Conservation (phyloP, 1,284 basidiomycete genomes). For the Apiotrichum brassicae region DNA sequence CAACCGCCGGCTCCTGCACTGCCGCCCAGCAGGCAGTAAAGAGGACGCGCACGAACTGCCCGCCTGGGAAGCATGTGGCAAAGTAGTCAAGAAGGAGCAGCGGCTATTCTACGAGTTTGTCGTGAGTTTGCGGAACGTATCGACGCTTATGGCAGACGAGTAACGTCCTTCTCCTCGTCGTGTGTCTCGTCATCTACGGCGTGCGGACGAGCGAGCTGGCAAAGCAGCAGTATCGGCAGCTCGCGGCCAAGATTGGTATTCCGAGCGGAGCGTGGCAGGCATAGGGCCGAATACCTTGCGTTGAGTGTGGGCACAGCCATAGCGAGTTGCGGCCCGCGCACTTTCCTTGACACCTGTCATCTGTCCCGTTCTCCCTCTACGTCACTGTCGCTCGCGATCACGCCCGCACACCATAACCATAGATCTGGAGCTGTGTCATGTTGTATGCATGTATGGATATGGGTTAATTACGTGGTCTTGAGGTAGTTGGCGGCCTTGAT, state of each 20-base stretch:
- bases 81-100: constrained; percentile 66
- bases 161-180: constrained; percentile 63
- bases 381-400: no score
- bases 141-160: constrained; percentile 42
- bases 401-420: background rate
- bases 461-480: constrained; percentile 29
- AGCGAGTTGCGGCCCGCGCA: no score
- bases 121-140: constrained; percentile 47
- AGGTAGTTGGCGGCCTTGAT: constrained; percentile 45
- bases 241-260: constrained; percentile 69
- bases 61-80: constrained; percentile 85
- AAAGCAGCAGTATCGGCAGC: constrained; percentile 64
- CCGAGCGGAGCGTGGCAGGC: constrained; percentile 29
- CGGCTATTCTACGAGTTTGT: constrained; percentile 83
- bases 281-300: no score
- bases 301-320: background rate
- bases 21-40: constrained; percentile 49
- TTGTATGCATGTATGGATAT: constrained; percentile 21
- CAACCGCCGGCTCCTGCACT: constrained; percentile 77
- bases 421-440: constrained; percentile 9
- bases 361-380: no score
- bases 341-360: no score
- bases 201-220: constrained; percentile 63
- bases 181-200: constrained; percentile 61
- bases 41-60: constrained; percentile 54